phyloP scores from a whole-genome alignment of 768 basidiomycete genomes.

The Harrya chromipes region DNA sequence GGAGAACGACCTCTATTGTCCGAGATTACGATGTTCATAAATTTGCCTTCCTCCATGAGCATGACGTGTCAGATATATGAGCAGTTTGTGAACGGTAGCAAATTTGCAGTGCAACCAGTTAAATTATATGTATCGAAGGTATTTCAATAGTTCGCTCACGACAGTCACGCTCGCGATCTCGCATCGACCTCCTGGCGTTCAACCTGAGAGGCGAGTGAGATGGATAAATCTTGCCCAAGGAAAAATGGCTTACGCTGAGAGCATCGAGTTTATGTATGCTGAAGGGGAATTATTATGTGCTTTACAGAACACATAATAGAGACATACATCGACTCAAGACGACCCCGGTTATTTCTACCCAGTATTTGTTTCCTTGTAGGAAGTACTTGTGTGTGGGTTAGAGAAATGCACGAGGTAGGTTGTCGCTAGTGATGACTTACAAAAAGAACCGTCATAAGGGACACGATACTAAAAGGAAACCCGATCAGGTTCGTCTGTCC shows the following conservation, averaged over 20 bases:
- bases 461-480: background rate
- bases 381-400: background rate
- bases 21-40: no score
- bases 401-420: background rate
- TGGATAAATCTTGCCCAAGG: background rate
- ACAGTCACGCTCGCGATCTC: slow-evolving; percentile 8
- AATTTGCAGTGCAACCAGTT: background rate
- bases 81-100: no score
- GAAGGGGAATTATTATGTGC: background rate
- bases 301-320: background rate
- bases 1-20: no score
- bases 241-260: background rate
- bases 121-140: slow-evolving; percentile 1
- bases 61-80: no score
- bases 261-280: slow-evolving; percentile 12
- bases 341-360: background rate
- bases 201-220: slow-evolving; percentile 1
- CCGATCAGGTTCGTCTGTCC: background rate
- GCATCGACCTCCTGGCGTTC: slow-evolving; percentile 13
- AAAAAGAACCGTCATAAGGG: slow-evolving; percentile 3
- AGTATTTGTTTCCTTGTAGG: slow-evolving; percentile 1
- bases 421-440: background rate
- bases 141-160: slow-evolving; percentile 5
- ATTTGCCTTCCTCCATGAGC: no score
- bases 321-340: slow-evolving; percentile 4